Base-by-base conservation (phyloP, 768 basidiomycete species). In the Boletus pseudo-olivaceus region DNA sequence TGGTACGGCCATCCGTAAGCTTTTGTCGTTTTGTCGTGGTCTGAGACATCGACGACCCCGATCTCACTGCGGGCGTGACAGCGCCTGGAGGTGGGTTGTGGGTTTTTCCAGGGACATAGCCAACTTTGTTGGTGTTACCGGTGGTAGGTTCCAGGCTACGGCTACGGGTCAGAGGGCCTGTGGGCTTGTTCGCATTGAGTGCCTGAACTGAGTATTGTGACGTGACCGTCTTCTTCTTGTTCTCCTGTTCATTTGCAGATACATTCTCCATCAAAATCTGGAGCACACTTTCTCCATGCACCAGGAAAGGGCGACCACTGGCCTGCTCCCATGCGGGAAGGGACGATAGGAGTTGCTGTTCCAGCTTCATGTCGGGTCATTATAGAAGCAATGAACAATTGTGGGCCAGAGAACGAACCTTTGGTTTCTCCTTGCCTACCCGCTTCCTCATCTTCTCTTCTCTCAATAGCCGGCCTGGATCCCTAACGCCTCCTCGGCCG, bases 401-500 rank as follows among this genome's bases (percentile, higher is more conserved):
- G 7, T 23, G 1, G 27, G 10, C 2, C 23, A 7, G 27, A 35
- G 19, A 41, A 47, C 46, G 73, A 67, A 97, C 96, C 66, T 89
- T 82, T 27, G 96, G 96, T 66, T 97, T 98, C 73, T 96, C 88
- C 67, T 91, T 90, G 53, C 79, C 79, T 14, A 99, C 93, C 29
- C 95, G 79, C 70, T 98, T 98, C 50, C 96, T 80, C 87, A 96
- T 93, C 79, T 97, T 97, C 76, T 98, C 96, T 71, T 99, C 96
- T 55, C 92, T 81, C 49, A 98, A 73, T 34, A 99, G 72, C 19
- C 92, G 77, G 7, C 93, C 93, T 6, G 93, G 88, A 75, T 93
- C 89, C 52, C 92, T 78, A 4, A 85, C 56, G 2, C 70, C 75
- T 27, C 90, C 91, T 63, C 90, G 80, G 15, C 91, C 91, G 15